Conservation (phyloP, 495 filamentous ascomycete genomes). For the Glutinoglossum americanum region DNA sequence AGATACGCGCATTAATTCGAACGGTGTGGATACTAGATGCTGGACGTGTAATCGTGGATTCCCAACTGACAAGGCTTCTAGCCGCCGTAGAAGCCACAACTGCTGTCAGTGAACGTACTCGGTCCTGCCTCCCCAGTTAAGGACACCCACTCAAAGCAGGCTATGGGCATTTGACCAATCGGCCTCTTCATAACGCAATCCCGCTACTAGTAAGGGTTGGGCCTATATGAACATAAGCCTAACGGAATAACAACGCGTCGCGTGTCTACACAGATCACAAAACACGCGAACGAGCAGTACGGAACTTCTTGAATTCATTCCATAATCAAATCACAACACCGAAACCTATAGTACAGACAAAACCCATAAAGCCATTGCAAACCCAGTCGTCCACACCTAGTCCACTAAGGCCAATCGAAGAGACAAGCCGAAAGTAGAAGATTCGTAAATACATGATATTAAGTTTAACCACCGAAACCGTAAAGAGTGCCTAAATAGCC, state of each 20-base stretch:
- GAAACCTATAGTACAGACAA: background rate
- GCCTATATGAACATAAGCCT: too few species aligned
- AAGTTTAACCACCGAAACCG: constrained; percentile 84
- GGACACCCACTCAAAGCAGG: too few species aligned
- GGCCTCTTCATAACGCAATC: too few species aligned
- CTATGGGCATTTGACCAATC: too few species aligned
- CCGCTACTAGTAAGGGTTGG: too few species aligned
- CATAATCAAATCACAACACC: background rate
- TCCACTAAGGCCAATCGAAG: constrained; percentile 1
- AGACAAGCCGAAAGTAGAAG: constrained; percentile 2
- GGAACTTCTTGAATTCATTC: background rate
- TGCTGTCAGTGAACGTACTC: too few species aligned
- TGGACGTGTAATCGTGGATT: too few species aligned
- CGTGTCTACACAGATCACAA: background rate
- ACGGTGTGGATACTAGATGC: too few species aligned
- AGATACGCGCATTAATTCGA: too few species aligned
- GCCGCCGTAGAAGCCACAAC: too few species aligned
- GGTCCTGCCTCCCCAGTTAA: too few species aligned
- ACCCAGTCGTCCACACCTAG: background rate
- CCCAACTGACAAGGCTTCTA: too few species aligned
- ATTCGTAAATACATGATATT: background rate
- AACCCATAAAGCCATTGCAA: constrained; percentile 2
- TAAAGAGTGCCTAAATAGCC: constrained; percentile 43
- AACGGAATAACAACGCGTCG: background rate
- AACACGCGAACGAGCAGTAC: background rate